phyloP scores from a whole-genome alignment of 2,329 filamentous ascomycete species.

The Sporothrix mexicana region DNA sequence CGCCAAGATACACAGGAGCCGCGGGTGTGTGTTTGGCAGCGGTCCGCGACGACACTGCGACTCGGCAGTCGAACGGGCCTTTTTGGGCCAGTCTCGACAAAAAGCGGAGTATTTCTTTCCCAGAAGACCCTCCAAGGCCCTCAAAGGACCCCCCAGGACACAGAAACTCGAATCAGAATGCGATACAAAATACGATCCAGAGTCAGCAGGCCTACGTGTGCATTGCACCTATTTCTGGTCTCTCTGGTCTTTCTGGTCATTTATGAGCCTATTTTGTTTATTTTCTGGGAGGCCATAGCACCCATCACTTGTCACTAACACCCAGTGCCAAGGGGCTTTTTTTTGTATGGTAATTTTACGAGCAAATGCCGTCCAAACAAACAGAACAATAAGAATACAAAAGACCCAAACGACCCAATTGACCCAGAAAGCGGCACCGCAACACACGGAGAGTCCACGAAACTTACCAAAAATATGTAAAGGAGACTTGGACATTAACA shows the following conservation, averaged over 20 bases:
- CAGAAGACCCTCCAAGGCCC: too few species aligned
- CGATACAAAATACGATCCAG: slow-evolving; percentile 15
- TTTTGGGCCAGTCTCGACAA: slow-evolving; percentile 3
- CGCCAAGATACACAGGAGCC: slow-evolving; percentile 34
- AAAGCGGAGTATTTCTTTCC: background rate
- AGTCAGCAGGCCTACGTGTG: slow-evolving; percentile 13
- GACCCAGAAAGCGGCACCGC: background rate
- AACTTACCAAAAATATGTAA: background rate
- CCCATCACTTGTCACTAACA: slow-evolving; percentile 8
- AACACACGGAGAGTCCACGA: background rate
- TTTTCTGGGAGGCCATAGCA: background rate
- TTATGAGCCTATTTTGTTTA: too few species aligned
- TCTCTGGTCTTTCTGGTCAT: background rate
- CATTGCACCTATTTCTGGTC: background rate
- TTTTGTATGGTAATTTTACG: background rate
- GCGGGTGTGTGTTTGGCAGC: slow-evolving; percentile 29
- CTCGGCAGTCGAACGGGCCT: slow-evolving; percentile 32
- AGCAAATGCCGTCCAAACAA: slow-evolving; percentile 1
- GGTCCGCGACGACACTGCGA: slow-evolving; percentile 36
- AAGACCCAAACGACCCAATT: background rate
- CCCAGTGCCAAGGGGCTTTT: background rate
- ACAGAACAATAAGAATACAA: background rate
- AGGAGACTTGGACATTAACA: background rate
- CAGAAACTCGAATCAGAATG: background rate
- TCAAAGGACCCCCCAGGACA: too few species aligned